phyloP scores from a whole-genome alignment of 108 stramenopile genomes.

The Conticribra weissflogii region DNA sequence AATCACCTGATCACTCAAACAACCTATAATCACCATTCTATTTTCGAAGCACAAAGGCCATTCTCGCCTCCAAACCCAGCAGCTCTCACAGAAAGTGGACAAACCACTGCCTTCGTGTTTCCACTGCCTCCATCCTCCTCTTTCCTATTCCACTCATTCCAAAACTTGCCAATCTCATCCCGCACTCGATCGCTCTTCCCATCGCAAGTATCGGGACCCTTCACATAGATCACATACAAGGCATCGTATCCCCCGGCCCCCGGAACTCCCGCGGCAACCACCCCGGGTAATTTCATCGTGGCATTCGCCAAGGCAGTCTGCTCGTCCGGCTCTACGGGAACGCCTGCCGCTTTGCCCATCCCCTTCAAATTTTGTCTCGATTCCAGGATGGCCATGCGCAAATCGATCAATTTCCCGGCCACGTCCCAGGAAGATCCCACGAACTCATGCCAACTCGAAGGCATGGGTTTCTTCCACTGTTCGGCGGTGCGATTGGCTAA shows the following conservation, averaged over 20 bases:
- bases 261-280: slow-evolving; percentile 90
- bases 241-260: slow-evolving; percentile 98
- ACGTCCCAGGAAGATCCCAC: slow-evolving; percentile 51
- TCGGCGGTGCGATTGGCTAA: slow-evolving; percentile 41
- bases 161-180: slow-evolving; percentile 67
- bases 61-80: slow-evolving; percentile 48
- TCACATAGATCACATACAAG: slow-evolving; percentile 82
- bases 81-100: slow-evolving; percentile 70
- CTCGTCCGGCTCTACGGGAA: slow-evolving; percentile 90
- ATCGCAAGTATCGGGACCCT: slow-evolving; percentile 40
- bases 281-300: slow-evolving; percentile 86
- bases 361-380: slow-evolving; percentile 66
- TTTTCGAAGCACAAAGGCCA: slow-evolving; percentile 33
- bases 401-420: slow-evolving; percentile 30
- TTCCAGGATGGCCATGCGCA: slow-evolving; percentile 61
- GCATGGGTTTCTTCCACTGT: slow-evolving; percentile 52
- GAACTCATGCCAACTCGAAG: slow-evolving; percentile 49
- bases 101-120: slow-evolving; percentile 39
- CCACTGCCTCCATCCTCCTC: not conserved
- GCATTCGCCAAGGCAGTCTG: slow-evolving; percentile 89
- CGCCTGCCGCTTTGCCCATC: slow-evolving; percentile 86
- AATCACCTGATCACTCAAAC: not conserved
- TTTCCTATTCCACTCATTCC: slow-evolving; percentile 47
- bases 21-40: slow-evolving; percentile 24
- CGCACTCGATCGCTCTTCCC: slow-evolving; percentile 51